phyloP scores from a whole-genome alignment of 805 yeast species.

The Brettanomyces naardenensis region DNA sequence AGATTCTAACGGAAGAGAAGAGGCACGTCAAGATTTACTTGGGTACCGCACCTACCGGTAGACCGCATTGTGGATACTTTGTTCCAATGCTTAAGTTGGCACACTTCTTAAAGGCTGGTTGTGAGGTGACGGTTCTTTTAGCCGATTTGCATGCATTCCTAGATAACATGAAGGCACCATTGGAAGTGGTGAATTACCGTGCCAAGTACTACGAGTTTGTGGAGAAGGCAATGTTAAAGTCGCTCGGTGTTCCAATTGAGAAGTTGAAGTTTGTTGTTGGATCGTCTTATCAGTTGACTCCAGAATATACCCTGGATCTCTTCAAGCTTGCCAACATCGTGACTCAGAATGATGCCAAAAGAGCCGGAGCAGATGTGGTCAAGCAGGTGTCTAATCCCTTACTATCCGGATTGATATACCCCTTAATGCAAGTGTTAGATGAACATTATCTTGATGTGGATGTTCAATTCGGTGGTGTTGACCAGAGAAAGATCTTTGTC shows the following conservation, averaged over 20 bases:
- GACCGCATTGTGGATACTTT: slow-evolving; percentile 97
- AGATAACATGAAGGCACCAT: slow-evolving; percentile 97
- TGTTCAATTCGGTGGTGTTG: slow-evolving; percentile 98
- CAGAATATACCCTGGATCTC: slow-evolving; percentile 80
- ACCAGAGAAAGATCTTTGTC: slow-evolving; percentile 95
- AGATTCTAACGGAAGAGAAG: slow-evolving; percentile 71
- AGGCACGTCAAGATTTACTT: slow-evolving; percentile 85
- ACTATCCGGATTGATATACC: slow-evolving; percentile 89
- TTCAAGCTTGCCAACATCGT: slow-evolving; percentile 79
- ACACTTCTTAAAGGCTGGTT: slow-evolving; percentile 90
- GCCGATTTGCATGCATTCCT: slow-evolving; percentile 96
- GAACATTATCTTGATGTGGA: slow-evolving; percentile 85
- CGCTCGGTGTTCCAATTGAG: slow-evolving; percentile 89
- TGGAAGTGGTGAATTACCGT: slow-evolving; percentile 83
- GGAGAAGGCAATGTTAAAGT: slow-evolving; percentile 76
- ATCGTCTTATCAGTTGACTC: slow-evolving; percentile 75
- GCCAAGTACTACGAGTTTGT: slow-evolving; percentile 82
- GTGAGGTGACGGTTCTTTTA: slow-evolving; percentile 82
- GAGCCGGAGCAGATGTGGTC: slow-evolving; percentile 99
- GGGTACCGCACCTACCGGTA: slow-evolving; percentile 99
- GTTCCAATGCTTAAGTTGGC: slow-evolving; percentile 97
- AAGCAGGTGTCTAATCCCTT: slow-evolving; percentile 94
- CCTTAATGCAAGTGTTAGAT: slow-evolving; percentile 97
- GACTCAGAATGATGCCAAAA: slow-evolving; percentile 91
- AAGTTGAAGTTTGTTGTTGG: slow-evolving; percentile 80